Evolutionary conservation across 176 grass and related monocot genomes (phyloP), one percentile per base, ranked within the genome.

Genomic region (Lolium perenne): DNA sequence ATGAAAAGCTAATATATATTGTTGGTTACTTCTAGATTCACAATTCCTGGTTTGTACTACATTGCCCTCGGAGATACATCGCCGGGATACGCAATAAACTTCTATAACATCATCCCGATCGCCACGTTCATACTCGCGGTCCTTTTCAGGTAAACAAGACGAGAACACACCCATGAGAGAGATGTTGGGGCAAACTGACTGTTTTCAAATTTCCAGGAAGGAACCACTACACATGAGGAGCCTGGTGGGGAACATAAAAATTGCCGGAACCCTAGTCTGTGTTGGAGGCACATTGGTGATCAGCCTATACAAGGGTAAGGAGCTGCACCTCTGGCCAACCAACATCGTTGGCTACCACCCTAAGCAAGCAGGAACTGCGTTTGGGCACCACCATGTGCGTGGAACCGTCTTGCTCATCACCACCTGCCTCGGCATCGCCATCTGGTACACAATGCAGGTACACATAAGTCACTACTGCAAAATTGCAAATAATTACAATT

Each of bases 361-460:
- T 0, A 85, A 85, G 21, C 47, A 80, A 46, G 23, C 57, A 12
- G 82, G 82, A 80, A 18, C 82, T 9, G 56, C 59, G 25, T 80
- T 75, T 18, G 67, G 82, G 16, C 82, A 89, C 38, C 76, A 89
- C 77, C 82, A 89, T 12, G 51, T 80, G 9, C 82, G 87, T 67
- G 87, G 87, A 89, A 84, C 76, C 16, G 18, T 85, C 46, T 48
- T 85, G 47, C 82, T 84, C 22, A 6, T 85, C 67, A 38, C 17
- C 18, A 75, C 76, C 49, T 89, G 87, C 55, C 73, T 89, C 47
- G 80, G 87, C 82, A 68, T 89, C 35, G 75, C 87, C 16, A 21
- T 84, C 35, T 89, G 87, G 87, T 89, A 89, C 59, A 79, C 82
- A 38, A 82, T 89, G 16, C 87, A 89, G 82, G 87, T 89, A 62